A percentile compares a stretch with the other conserved stretches of the same genome.
Conservation (phyloP, 2,329 filamentous ascomycete species). For the Penicillium sp. region DNA sequence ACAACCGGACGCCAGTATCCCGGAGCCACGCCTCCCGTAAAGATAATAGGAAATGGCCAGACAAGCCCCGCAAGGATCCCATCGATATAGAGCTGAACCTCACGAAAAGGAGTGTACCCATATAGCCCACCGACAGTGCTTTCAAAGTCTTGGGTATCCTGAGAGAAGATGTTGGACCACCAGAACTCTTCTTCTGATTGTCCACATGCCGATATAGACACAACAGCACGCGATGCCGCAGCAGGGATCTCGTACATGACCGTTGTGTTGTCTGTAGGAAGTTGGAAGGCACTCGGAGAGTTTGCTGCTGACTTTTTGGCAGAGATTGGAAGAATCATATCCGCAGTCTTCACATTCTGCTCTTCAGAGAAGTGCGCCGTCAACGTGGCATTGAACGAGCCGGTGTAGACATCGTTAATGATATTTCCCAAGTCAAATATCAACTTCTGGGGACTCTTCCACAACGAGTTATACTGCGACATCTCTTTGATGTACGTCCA, state of each 20-base stretch:
- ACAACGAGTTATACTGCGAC: conserved; percentile 67
- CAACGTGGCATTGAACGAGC: conserved; percentile 68
- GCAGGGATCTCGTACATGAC: conserved; percentile 62
- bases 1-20: conserved; percentile 75
- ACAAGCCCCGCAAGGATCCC: conserved; percentile 68
- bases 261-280: conserved; percentile 62
- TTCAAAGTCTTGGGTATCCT: conserved; percentile 59
- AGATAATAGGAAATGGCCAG: conserved; percentile 80
- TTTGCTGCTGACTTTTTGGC: conserved; percentile 37
- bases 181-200: conserved; percentile 79
- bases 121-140: conserved; percentile 56
- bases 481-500: conserved; percentile 80
- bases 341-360: conserved; percentile 49
- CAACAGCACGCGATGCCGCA: conserved; percentile 66
- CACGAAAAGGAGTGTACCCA: conserved; percentile 71
- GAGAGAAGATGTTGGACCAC: conserved; percentile 73
- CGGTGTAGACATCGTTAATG: conserved; percentile 69
- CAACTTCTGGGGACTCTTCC: conserved; percentile 66
- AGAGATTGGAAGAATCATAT: conserved; percentile 64
- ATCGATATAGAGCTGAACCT: conserved; percentile 74
- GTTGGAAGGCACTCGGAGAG: conserved; percentile 62
- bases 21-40: conserved; percentile 76
- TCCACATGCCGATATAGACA: conserved; percentile 73
- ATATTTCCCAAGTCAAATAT: conserved; percentile 79
- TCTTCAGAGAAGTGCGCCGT: conserved; percentile 67